phyloP scores from a whole-genome alignment of 1,284 basidiomycete species.

The Trametes sp. region DNA sequence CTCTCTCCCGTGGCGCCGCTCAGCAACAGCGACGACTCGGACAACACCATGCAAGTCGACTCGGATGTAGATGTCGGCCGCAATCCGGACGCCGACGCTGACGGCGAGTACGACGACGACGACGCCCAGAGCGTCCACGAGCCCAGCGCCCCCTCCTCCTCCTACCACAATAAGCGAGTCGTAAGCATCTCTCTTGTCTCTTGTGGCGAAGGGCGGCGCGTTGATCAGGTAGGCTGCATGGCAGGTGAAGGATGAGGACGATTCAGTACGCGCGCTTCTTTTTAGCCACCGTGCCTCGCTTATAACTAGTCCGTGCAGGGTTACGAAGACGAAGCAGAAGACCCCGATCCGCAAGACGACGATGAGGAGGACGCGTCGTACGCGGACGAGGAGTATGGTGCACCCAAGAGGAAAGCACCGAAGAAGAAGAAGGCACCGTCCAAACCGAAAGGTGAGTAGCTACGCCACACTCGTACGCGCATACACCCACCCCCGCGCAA shows the following conservation, averaged over 20 bases:
- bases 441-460: slow-evolving; percentile 66
- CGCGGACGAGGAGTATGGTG: slow-evolving; percentile 75
- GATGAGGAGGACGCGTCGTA: slow-evolving; percentile 78
- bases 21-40: slow-evolving; percentile 39
- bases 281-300: slow-evolving; percentile 30
- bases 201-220: slow-evolving; percentile 24
- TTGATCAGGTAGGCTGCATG: slow-evolving; percentile 27
- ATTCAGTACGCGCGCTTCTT: slow-evolving; percentile 61
- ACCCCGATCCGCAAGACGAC: slow-evolving; percentile 56
- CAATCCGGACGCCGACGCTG: slow-evolving; percentile 51
- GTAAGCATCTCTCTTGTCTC: slow-evolving; percentile 38
- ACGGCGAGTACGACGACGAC: slow-evolving; percentile 46
- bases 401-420: slow-evolving; percentile 63
- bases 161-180: slow-evolving; percentile 41
- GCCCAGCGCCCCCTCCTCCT: slow-evolving; percentile 37
- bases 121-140: slow-evolving; percentile 37
- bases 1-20: slow-evolving; percentile 35
- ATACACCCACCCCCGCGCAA: slow-evolving; percentile 29
- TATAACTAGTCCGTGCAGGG: slow-evolving; percentile 53
- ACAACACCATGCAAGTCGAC: slow-evolving; percentile 53
- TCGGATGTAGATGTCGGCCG: slow-evolving; percentile 49
- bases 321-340: slow-evolving; percentile 63
- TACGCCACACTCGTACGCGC: slow-evolving; percentile 2
- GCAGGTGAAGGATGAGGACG: slow-evolving; percentile 63
- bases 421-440: slow-evolving; percentile 74